Evolutionary conservation across 768 basidiomycete species (phyloP), one percentile per base, ranked within the genome.

Genomic region (Leucogyrophana mollusca): DNA sequence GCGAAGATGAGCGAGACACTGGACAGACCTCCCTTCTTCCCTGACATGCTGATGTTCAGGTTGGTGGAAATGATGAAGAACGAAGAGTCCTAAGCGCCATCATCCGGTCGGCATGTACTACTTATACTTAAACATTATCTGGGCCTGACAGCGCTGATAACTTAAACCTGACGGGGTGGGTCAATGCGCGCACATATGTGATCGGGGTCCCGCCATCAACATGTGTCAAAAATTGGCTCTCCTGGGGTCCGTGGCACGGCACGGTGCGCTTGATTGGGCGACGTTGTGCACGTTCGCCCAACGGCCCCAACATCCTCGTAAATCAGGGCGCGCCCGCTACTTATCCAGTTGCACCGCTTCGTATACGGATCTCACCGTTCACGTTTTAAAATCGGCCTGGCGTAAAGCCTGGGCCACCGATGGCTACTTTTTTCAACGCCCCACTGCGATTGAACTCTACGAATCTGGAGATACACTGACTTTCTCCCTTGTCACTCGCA

Each of bases 1-100:
- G 89, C 89, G 60, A 92, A 92, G 59, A 92, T 88, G 61, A 92
- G 81, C 42, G 87, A 88, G 50, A 92, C 82, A 51, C 81, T 77
- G 54, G 65, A 68, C 11, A 79, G 60, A 17, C 18, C 0, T 13
- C 57, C 55, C 23, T 43, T 50, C 23, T 7, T 48, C 36, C 7
- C 20, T 13, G 42, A 6, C 49, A 54, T 56, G 21, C 20, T 54
- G 46, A 34, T 18, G 23, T 30, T 30, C 27, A 30, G 13, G 13
- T 13, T 30, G 6, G 13, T 7, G 27, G 13, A 13, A 40, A 22
- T 1, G 45, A n/a, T n/a, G 40, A 11, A 16, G 14, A 33, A 43
- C 22, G 16, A 24, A 9, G 16, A 9, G 6, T 21, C 22, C 18
- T 16, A 23, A 3, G 18, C 27, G 40, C 40, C 40, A 25, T 13